Conservation (phyloP, 352 stramenopile genomes). For the Phytophthora boehmeriae region DNA sequence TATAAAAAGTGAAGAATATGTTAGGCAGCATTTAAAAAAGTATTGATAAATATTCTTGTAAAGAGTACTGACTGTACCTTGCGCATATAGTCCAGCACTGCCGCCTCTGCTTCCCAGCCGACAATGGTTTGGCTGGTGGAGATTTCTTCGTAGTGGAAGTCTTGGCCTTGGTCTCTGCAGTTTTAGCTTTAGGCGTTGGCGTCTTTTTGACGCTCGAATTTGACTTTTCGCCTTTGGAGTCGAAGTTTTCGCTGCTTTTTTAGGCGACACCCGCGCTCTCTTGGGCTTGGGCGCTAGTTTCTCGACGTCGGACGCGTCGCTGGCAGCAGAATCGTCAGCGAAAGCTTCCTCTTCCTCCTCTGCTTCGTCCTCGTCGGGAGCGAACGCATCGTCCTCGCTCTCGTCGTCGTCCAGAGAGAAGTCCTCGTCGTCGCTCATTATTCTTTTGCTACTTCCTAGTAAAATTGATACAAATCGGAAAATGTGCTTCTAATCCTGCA, state of each 20-base stretch:
- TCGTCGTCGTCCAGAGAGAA: conserved; percentile 67
- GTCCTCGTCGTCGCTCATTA: conserved; percentile 53
- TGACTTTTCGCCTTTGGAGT: conserved; percentile 1
- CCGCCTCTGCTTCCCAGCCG: conserved; percentile 46
- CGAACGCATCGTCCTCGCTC: conserved; percentile 47
- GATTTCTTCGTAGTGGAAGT: conserved; percentile 17
- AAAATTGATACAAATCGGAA: too few relatives aligned
- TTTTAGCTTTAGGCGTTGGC: conserved; percentile 12
- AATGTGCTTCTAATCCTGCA: too few relatives aligned
- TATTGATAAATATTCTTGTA: conserved; percentile 2
- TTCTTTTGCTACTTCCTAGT: too few relatives aligned
- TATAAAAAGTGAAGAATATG: conserved; percentile 4
- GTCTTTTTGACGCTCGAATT: conserved; percentile 15
- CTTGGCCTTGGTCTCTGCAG: conserved; percentile 9
- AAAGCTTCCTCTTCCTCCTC: conserved; percentile 41
- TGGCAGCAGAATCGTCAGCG: conserved; percentile 22
- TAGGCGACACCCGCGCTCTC: conserved; percentile 27
- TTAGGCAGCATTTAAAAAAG: conserved; percentile 9
- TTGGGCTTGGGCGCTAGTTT: conserved; percentile 28
- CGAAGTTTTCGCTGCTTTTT: conserved; percentile 22
- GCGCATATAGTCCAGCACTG: conserved; percentile 79
- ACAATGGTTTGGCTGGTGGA: conserved; percentile 34
- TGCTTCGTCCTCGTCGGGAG: conserved; percentile 34
- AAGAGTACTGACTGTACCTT: conserved; percentile 39
- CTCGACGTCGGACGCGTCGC: conserved; percentile 55